These are phyloP conservation scores for Hypoxylon lienhwacheense DNA, from an alignment of 495 filamentous ascomycete species.

Conservation along the genomic window DNA sequence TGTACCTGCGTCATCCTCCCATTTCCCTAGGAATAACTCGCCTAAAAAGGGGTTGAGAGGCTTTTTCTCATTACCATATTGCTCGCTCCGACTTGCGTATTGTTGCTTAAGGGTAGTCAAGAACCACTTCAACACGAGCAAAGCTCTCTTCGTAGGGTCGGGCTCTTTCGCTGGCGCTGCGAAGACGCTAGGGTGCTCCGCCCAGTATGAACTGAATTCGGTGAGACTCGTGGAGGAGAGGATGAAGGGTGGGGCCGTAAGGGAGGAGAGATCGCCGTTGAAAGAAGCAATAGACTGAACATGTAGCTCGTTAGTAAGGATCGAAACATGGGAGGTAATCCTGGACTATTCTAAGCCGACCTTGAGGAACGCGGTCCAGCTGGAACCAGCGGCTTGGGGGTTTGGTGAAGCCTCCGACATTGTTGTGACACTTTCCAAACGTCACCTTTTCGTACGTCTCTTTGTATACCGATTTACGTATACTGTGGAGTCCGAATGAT, in stretches of 20 bases:
- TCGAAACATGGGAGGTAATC: not conserved
- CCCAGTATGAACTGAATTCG: conserved; percentile 97
- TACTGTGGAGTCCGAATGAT: conserved; percentile 8
- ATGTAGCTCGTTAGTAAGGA: conserved; percentile 2
- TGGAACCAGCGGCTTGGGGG: conserved; percentile 44
- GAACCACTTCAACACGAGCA: conserved; percentile 96
- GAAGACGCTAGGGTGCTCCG: conserved; percentile 86
- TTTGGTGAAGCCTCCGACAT: conserved; percentile 37
- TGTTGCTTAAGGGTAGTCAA: conserved; percentile 93
- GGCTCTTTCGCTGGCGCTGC: conserved; percentile 80
- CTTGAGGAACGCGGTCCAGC: conserved; percentile 58
- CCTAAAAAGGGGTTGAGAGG: conserved; percentile 91
- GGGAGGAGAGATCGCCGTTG: conserved; percentile 89
- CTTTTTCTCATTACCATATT: conserved; percentile 95
- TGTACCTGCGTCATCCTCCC: conserved; percentile 74
- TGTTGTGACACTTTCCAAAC: conserved; percentile 10
- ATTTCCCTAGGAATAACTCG: conserved; percentile 87
- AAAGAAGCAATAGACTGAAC: conserved; percentile 88
- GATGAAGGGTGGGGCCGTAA: conserved; percentile 96
- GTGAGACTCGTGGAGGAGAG: conserved; percentile 87
- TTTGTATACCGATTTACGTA: conserved; percentile 17
- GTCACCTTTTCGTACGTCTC: too few species aligned
- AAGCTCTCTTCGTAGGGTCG: conserved; percentile 78
- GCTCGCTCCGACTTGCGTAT: conserved; percentile 87
- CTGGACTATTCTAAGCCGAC: conserved; percentile 30